Conservation (phyloP, 495 filamentous ascomycete species). For the Collariella sp. region DNA sequence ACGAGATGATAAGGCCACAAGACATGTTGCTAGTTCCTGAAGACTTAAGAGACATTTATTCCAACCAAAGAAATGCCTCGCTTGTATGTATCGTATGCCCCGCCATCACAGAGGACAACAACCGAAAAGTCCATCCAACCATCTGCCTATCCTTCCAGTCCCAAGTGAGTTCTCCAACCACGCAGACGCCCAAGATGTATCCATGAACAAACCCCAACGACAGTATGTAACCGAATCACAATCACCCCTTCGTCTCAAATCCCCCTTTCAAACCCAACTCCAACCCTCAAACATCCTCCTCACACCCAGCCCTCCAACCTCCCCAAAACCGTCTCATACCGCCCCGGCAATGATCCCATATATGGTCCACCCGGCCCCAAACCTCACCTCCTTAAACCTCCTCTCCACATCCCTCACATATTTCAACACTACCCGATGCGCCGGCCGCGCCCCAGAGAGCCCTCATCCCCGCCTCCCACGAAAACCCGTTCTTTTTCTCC, state of each 20-base stretch:
- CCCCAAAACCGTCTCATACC: slow-evolving; percentile 54
- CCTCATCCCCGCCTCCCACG: slow-evolving; percentile 14
- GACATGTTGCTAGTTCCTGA: neutral
- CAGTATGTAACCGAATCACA: too few species aligned
- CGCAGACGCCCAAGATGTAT: too few species aligned
- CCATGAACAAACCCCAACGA: too few species aligned
- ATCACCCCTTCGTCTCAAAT: too few species aligned
- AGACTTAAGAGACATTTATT: too few species aligned
- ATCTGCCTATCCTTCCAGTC: too few species aligned
- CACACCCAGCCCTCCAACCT: slow-evolving; percentile 28
- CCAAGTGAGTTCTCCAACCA: too few species aligned
- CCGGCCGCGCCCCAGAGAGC: slow-evolving; percentile 43
- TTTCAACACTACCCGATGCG: slow-evolving; percentile 55
- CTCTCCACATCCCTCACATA: slow-evolving; percentile 59
- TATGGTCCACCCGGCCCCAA: slow-evolving; percentile 48
- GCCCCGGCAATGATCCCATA: slow-evolving; percentile 66
- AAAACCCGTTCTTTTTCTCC: slow-evolving; percentile 53
- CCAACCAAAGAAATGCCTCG: too few species aligned
- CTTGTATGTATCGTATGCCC: too few species aligned
- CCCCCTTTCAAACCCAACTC: too few species aligned
- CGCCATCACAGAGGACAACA: neutral
- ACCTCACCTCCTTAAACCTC: slow-evolving; percentile 60
- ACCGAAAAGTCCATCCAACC: neutral
- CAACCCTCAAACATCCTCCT: neutral
- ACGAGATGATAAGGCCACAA: too few species aligned